Conservation (phyloP, 73 alveolate genomes). For the Stentor roeselii region DNA sequence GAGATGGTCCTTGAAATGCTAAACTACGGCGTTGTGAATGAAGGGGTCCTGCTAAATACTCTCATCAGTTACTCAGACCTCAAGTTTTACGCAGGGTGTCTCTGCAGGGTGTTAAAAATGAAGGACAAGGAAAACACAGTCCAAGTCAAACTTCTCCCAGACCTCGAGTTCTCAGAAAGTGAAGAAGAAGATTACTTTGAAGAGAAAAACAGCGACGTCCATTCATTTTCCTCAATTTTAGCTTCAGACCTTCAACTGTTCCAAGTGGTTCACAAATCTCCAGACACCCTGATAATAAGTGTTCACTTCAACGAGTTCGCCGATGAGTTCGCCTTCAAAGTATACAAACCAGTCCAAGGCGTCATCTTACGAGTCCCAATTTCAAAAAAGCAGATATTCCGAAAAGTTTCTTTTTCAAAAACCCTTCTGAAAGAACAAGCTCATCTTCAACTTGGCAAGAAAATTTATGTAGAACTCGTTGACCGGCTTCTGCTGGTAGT, state of each 20-base stretch:
- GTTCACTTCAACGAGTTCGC: neutral
- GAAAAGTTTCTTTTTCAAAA: neutral
- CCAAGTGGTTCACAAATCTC: neutral
- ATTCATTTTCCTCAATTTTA: slow-evolving; percentile 9
- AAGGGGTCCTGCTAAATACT: neutral
- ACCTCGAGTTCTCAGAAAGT: neutral
- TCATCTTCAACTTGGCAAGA: neutral
- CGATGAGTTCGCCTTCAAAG: slow-evolving; percentile 17
- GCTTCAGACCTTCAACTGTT: neutral
- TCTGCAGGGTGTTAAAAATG: slow-evolving; percentile 18
- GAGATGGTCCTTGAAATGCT: neutral
- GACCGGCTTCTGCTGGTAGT: neutral
- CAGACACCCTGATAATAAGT: neutral
- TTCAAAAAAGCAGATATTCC: neutral
- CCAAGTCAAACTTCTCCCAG: neutral
- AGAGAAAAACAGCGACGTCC: neutral
- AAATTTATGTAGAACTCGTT: neutral
- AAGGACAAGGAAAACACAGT: neutral
- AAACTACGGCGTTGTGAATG: slow-evolving; percentile 13
- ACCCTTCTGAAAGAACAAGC: slow-evolving; percentile 11
- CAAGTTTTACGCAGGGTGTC: neutral
- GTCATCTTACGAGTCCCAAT: neutral
- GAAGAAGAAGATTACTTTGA: neutral
- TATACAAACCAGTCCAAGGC: neutral
- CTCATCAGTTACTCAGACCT: neutral